Conservation (phyloP, 2,329 filamentous ascomycete genomes). For the Lecanicillium sp. region DNA sequence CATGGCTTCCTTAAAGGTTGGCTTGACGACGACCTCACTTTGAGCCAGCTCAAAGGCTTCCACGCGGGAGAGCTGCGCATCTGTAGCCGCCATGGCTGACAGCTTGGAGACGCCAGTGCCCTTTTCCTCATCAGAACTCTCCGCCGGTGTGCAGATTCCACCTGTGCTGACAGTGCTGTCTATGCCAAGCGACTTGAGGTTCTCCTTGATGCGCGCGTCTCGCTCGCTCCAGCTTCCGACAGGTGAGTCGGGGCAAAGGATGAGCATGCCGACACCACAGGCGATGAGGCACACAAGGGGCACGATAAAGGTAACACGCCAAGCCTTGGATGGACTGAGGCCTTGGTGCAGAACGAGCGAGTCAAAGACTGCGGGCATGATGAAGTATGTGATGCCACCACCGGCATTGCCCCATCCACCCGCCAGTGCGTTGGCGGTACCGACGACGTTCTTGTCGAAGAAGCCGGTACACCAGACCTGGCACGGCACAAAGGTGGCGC, state of each 20-base stretch:
- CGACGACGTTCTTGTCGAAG: conserved; percentile 88
- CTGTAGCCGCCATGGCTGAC: conserved; percentile 23
- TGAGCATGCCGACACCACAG: conserved; percentile 60
- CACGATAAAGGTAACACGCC: conserved; percentile 79
- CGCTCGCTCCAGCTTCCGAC: conserved; percentile 76
- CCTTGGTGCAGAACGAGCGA: conserved; percentile 55
- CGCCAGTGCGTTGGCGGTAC: conserved; percentile 78
- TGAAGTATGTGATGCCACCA: conserved; percentile 86
- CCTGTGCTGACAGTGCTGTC: conserved; percentile 43
- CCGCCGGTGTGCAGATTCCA: conserved; percentile 31
- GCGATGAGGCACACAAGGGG: conserved; percentile 68
- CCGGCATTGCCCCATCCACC: conserved; percentile 83
- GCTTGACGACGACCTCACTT: conserved; percentile 46
- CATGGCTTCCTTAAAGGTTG: conserved; percentile 42
- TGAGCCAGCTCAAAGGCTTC: conserved; percentile 48
- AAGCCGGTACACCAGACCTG: conserved; percentile 92
- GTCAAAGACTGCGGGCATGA: conserved; percentile 87
- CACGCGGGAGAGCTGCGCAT: conserved; percentile 37
- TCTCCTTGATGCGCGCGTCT: conserved; percentile 47
- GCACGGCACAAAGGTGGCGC: conserved; percentile 73
- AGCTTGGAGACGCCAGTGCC: no score
- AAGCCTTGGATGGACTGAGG: conserved; percentile 60
- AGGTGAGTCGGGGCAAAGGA: conserved; percentile 74
- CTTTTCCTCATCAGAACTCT: conserved; percentile 24
- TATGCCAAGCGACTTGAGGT: conserved; percentile 38